Base-by-base conservation (phyloP, 225 moss, liverwort and hornwort species). In the Thuidium tamariscinum region DNA sequence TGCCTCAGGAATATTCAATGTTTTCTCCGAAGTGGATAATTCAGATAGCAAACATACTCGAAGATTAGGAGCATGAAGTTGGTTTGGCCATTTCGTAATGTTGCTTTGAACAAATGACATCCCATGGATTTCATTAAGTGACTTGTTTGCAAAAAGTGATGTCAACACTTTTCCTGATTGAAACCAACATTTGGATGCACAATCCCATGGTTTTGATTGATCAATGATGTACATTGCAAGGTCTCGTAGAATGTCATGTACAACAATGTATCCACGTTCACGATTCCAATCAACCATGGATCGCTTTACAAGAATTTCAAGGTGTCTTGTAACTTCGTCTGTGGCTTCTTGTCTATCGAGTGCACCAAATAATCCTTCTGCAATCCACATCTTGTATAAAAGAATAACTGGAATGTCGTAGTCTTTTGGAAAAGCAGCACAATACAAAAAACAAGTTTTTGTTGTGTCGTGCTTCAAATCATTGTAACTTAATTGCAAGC, bases 11-110 rank as follows among this genome's bases (percentile, higher is more conserved):
- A 48, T 26, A n/a, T 11, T 3, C 26, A n/a, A 12, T 83, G n/a
- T 8, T 29, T 6, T 32, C 5, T 34, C 1, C 1, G 1, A 0
- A 5, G 26, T 13, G 41, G 19, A 29, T 5, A 74, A n/a, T 8
- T 11, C 5, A 1, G 26, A 57, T 6, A 86, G 21, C 16, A 80
- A 21, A 13, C 69, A 80, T 7, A 88, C 62, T 70, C 1, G 32
- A 10, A 61, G 41, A 18, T 42, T 1, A 61, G 17, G 14, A 34
- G 42, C 52, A 19, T 52, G 7, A 37, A 78, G 1, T 32, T 21
- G 21, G 7, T 39, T 5, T 10, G 52, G 70, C 41, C 69, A 51
- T 4, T 77, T 9, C 1, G 3, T 34, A 70, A 88, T 78, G 2
- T 14, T 29, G 21, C 55, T 41, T 7, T 55, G 26, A 1, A 84